Conservation (phyloP, 2,329 filamentous ascomycete genomes). For the Dactylellina drechsleri region DNA sequence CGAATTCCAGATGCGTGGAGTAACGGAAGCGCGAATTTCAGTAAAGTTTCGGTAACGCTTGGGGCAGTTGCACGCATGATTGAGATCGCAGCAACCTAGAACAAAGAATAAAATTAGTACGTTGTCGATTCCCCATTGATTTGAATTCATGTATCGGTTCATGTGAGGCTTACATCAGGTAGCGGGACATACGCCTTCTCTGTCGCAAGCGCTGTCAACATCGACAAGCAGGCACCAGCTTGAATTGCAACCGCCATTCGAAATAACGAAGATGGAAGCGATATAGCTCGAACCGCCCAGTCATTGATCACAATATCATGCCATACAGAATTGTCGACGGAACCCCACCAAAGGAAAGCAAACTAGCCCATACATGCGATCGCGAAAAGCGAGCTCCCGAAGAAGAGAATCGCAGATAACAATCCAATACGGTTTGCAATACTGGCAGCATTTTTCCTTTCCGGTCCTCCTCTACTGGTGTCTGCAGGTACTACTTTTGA, state of each 20-base stretch:
- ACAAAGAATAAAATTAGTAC: background rate
- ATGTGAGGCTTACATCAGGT: conserved; percentile 10
- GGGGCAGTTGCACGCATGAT: conserved; percentile 26
- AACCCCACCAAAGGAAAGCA: no score
- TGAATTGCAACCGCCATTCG: conserved; percentile 20
- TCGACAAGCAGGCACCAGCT: conserved; percentile 16
- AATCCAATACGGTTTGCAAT: conserved; percentile 7
- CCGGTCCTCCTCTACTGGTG: no score
- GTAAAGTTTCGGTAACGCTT: background rate
- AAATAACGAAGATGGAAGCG: conserved; percentile 20
- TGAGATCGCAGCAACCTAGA: conserved; percentile 21
- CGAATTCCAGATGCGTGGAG: background rate
- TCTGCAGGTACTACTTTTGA: no score
- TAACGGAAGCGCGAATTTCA: conserved; percentile 12
- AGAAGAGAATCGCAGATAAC: conserved; percentile 18
- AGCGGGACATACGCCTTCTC: conserved; percentile 26
- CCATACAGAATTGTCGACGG: no score
- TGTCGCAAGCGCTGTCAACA: conserved; percentile 30
- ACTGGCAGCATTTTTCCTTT: background rate
- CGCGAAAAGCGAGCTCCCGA: conserved; percentile 23
- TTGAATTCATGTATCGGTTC: no score
- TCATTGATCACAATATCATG: no score
- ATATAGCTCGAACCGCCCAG: conserved; percentile 8
- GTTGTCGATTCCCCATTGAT: no score
- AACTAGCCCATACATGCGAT: no score